These are phyloP conservation scores for Podaxis sp. DNA, from an alignment of 768 basidiomycete species.

Conservation along the genomic window DNA sequence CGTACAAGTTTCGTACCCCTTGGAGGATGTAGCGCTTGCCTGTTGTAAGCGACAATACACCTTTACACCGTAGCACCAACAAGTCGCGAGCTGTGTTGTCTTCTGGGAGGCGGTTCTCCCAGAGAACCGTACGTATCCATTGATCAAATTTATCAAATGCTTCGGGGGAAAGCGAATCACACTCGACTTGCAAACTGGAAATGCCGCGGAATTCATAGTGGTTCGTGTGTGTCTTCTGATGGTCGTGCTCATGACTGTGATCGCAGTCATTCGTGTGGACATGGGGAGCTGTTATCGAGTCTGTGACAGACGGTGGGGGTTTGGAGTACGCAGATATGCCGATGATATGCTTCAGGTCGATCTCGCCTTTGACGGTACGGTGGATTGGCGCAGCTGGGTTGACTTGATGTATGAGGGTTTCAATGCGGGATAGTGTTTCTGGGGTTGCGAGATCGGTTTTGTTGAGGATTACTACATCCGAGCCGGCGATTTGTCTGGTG, in stretches of 20 bases:
- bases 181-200: constrained; percentile 69
- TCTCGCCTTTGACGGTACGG: constrained; percentile 63
- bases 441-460: constrained; percentile 76
- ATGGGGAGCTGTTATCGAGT: constrained; percentile 15
- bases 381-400: constrained; percentile 81
- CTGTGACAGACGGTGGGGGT: constrained; percentile 31
- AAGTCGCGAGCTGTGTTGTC: constrained; percentile 27
- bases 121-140: constrained; percentile 81
- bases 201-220: constrained; percentile 83
- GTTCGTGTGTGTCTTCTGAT: constrained; percentile 34
- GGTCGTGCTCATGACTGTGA: constrained; percentile 30
- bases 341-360: constrained; percentile 78
- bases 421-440: constrained; percentile 43
- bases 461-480: constrained; percentile 91
- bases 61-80: constrained; percentile 85
- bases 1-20: constrained; percentile 90
- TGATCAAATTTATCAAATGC: constrained; percentile 61
- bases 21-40: constrained; percentile 78
- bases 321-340: constrained; percentile 74
- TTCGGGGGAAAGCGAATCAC: constrained; percentile 53
- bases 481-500: constrained; percentile 86
- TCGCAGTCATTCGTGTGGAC: constrained; percentile 28
- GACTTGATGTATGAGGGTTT: constrained; percentile 62
- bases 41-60: constrained; percentile 55
- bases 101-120: constrained; percentile 64